A percentile compares a stretch with the other conserved stretches of the same genome.
phyloP scores from a whole-genome alignment of 202 grass and related monocot genomes.

The Eragrostis tef region DNA sequence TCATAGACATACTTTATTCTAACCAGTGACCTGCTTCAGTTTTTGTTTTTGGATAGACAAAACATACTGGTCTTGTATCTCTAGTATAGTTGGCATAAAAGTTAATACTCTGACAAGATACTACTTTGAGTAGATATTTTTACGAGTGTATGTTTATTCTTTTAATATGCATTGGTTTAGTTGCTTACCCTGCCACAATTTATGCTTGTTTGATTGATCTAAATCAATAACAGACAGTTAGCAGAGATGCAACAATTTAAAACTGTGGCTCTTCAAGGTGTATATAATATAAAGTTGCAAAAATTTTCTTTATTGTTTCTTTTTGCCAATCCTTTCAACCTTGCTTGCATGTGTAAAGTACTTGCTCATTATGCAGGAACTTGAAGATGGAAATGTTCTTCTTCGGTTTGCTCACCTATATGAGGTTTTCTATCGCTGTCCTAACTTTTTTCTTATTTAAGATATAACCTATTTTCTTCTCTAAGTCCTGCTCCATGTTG shows the following conservation, averaged over 20 bases:
- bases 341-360: slow-evolving; percentile 34
- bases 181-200: background rate
- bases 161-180: slow-evolving; percentile 18
- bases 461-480: slow-evolving; percentile 2
- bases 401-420: slow-evolving; percentile 89
- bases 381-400: slow-evolving; percentile 78
- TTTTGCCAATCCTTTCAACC: slow-evolving; percentile 1
- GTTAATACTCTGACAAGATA: background rate
- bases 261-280: background rate
- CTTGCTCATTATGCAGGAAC: slow-evolving; percentile 52
- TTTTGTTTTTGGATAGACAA: too few relatives aligned
- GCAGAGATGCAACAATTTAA: slow-evolving; percentile 20
- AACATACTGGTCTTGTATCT: too few relatives aligned
- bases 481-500: slow-evolving; percentile 10
- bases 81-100: background rate
- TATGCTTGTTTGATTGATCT: slow-evolving; percentile 18
- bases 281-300: background rate
- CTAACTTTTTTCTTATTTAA: slow-evolving; percentile 18
- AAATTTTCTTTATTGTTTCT: slow-evolving; percentile 22
- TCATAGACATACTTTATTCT: background rate
- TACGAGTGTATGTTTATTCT: background rate
- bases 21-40: background rate
- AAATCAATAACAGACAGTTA: background rate
- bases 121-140: background rate
- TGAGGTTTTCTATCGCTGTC: slow-evolving; percentile 55